Evolutionary conservation across 139 green algal species (phyloP).

Genomic region (Coelastrella sp.): DNA sequence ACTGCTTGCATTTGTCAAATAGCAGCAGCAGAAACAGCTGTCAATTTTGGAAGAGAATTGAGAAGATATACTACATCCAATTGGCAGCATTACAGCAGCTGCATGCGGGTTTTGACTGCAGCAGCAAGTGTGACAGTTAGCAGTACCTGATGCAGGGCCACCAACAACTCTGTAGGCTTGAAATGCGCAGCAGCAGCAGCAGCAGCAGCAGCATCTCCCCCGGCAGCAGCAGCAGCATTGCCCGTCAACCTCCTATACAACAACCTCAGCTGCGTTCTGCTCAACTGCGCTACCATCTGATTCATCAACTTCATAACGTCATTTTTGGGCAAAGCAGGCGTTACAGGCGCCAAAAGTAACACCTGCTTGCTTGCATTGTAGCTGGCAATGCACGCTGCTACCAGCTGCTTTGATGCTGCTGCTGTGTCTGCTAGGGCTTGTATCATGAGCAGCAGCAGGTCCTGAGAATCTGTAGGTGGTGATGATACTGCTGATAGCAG

Average conservation of each 20-base stretch:
- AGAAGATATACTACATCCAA: too few species aligned
- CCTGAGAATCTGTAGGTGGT: conserved; percentile 45
- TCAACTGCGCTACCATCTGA: conserved; percentile 50
- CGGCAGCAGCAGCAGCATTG: too few species aligned
- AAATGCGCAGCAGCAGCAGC: conserved; percentile 53
- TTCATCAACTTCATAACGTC: conserved; percentile 57
- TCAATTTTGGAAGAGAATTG: too few species aligned
- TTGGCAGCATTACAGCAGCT: too few species aligned
- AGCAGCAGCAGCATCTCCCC: too few species aligned
- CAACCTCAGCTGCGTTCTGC: conserved; percentile 27
- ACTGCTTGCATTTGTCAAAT: too few species aligned
- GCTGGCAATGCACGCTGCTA: conserved; percentile 49
- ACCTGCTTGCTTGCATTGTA: neutral
- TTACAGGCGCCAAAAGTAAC: conserved; percentile 54
- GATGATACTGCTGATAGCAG: neutral
- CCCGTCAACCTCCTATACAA: conserved; percentile 37
- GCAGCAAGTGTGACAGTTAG: too few species aligned
- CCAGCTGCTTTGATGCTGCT: conserved; percentile 52
- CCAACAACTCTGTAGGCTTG: conserved; percentile 71
- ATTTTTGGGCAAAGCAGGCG: conserved; percentile 50
- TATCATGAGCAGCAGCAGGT: conserved; percentile 76
- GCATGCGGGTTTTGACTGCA: too few species aligned
- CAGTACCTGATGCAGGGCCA: conserved; percentile 72
- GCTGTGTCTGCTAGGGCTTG: conserved; percentile 45
- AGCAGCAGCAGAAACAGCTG: too few species aligned